Evolutionary conservation across 1,139 yeast species (phyloP).

Genomic region (Magnusiomyces ingens): DNA sequence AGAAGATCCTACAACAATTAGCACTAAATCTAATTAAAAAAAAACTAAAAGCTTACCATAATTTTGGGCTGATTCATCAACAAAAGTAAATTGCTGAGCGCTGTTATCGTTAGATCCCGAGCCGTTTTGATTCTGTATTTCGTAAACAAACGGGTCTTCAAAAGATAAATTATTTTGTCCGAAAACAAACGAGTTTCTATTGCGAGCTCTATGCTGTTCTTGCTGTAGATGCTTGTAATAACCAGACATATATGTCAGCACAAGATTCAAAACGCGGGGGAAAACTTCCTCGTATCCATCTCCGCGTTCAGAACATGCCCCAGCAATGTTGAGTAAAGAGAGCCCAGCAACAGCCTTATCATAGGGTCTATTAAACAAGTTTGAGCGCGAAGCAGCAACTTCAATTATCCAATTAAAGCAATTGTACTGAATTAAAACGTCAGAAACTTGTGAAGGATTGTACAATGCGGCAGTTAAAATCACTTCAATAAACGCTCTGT

Average conservation of each 20-base stretch:
- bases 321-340: constrained; percentile 3
- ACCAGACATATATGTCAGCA: background rate
- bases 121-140: background rate
- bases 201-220: background rate
- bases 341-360: constrained; percentile 1
- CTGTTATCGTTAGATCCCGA: background rate
- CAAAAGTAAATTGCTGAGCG: background rate
- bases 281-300: constrained; percentile 1
- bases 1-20: too few species aligned
- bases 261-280: background rate
- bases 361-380: background rate
- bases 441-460: background rate
- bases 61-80: too few species aligned
- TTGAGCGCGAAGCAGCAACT: background rate
- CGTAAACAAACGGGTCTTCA: background rate
- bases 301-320: background rate
- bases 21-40: too few species aligned
- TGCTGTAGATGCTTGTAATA: background rate
- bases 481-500: constrained; percentile 2
- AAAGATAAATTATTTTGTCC: too few species aligned
- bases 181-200: too few species aligned
- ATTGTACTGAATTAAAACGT: background rate
- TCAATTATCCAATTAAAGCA: constrained; percentile 5
- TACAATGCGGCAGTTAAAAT: constrained; percentile 3
- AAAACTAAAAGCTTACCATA: too few species aligned